Base-by-base conservation (phyloP, 768 basidiomycete genomes). In the Collybia sordida region DNA sequence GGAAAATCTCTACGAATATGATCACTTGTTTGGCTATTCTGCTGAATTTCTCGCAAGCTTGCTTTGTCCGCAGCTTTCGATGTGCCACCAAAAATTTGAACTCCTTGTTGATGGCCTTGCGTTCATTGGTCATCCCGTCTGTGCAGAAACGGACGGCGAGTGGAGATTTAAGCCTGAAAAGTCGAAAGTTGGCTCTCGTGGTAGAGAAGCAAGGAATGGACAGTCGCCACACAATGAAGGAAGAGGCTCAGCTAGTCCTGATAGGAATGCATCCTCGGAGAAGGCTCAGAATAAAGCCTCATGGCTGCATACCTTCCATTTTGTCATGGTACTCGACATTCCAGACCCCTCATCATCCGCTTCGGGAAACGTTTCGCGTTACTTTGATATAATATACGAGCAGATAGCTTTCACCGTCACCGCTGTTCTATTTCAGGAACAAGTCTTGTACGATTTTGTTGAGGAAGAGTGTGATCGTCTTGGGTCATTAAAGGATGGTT, bases 41-140 rank as follows among this genome's bases (percentile, higher is more conserved):
- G 72, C 87, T 5, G 86, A 89, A 51, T 90, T 93, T 60, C 75
- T 98, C 24, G 90, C 91, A 21, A 79, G 79, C 38, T 71, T 96
- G 56, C 75, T 98, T 2, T 89, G 88, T 51, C 94, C 96, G 0
- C 78, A 84, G 39, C 70, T 74, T 24, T 77, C 84, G 12, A 82
- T 94, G 66, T 97, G 93, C 59, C 93, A 99, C 67, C 90, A 93
- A 65, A 92, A 92, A 61, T 98, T 97, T 62, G 93, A 96, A 64
- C 80, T 99, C 24, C 69, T 91, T 35, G 87, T 97, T 21, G 94
- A 98, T 63, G 87, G 94, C 59, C 76, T 98, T 21, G 90, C 85
- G 4, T 98, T 98, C 65, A 78, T 98, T 38, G 97, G 97, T 0
- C 95, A 98, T 65, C 97, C 96, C 1, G 93, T 98, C 2, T 90